phyloP scores from a whole-genome alignment of 2,329 filamentous ascomycete species.

The Juglanconis juglandina region DNA sequence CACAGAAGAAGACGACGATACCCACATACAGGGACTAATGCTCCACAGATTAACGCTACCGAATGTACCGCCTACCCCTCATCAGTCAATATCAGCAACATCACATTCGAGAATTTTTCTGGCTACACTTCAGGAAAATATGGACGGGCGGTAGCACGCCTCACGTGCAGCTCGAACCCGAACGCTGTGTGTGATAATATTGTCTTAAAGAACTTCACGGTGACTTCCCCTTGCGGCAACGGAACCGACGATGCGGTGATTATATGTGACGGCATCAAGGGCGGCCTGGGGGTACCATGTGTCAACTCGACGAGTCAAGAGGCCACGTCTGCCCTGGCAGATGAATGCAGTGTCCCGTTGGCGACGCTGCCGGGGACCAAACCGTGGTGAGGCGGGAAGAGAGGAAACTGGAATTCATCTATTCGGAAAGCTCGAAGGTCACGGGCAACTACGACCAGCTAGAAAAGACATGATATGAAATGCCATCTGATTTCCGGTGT shows the following conservation, averaged over 20 bases:
- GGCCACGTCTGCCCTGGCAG: slow-evolving; percentile 29
- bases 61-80: slow-evolving; percentile 53
- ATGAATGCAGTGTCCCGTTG: slow-evolving; percentile 29
- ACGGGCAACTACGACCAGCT: no score
- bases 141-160: slow-evolving; percentile 49
- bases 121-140: slow-evolving; percentile 55
- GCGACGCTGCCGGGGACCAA: slow-evolving; percentile 20
- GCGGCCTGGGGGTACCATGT: slow-evolving; percentile 32
- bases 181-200: slow-evolving; percentile 55
- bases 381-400: slow-evolving; percentile 6
- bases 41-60: slow-evolving; percentile 35
- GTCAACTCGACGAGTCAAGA: slow-evolving; percentile 33
- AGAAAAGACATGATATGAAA: no score
- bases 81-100: slow-evolving; percentile 55
- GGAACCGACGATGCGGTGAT: slow-evolving; percentile 35
- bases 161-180: slow-evolving; percentile 52
- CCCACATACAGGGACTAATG: background rate
- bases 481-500: no score
- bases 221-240: slow-evolving; percentile 46
- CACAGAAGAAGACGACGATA: background rate
- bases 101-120: slow-evolving; percentile 56
- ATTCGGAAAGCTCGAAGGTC: background rate
- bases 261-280: slow-evolving; percentile 47
- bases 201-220: slow-evolving; percentile 49
- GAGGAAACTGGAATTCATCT: background rate